These are phyloP conservation scores for Podaxis rugospora DNA, from an alignment of 768 basidiomycete species.

Conservation along the genomic window DNA sequence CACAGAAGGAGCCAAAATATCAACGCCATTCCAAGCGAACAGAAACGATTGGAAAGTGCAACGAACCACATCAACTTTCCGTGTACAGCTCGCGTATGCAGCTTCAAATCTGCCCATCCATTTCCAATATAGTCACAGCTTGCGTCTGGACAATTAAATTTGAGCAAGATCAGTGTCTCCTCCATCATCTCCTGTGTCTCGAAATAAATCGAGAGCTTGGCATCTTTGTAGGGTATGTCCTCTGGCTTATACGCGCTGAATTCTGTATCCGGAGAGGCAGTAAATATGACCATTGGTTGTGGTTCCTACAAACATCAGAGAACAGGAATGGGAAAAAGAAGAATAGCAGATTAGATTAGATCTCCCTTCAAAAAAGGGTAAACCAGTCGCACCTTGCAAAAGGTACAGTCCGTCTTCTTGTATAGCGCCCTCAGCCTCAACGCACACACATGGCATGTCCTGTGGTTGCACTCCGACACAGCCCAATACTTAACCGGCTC, in stretches of 20 bases:
- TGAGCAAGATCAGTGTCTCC: constrained; percentile 82
- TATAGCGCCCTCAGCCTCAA: constrained; percentile 86
- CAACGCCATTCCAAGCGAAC: not conserved
- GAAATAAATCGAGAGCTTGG: constrained; percentile 75
- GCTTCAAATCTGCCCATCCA: constrained; percentile 87
- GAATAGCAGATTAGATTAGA: not conserved
- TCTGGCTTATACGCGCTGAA: constrained; percentile 59
- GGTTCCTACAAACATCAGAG: constrained; percentile 45
- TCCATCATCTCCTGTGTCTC: constrained; percentile 95
- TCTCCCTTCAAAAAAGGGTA: not conserved
- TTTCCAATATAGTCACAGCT: constrained; percentile 81
- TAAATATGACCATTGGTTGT: constrained; percentile 74
- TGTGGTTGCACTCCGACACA: constrained; percentile 86
- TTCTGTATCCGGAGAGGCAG: constrained; percentile 52
- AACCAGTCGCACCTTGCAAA: constrained; percentile 75
- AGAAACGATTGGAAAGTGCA: constrained; percentile 19
- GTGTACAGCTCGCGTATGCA: constrained; percentile 77
- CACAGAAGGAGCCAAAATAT: not conserved
- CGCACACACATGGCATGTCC: constrained; percentile 93
- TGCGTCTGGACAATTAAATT: constrained; percentile 89
- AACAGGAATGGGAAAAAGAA: not conserved
- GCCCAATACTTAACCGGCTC: constrained; percentile 90
- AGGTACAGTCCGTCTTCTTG: constrained; percentile 91
- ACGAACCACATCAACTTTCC: constrained; percentile 78
- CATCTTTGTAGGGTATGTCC: constrained; percentile 58